Evolutionary conservation across 805 yeast species (phyloP), one percentile per base, ranked within the genome.

Genomic region (Zygosaccharomyces gambellarensis): DNA sequence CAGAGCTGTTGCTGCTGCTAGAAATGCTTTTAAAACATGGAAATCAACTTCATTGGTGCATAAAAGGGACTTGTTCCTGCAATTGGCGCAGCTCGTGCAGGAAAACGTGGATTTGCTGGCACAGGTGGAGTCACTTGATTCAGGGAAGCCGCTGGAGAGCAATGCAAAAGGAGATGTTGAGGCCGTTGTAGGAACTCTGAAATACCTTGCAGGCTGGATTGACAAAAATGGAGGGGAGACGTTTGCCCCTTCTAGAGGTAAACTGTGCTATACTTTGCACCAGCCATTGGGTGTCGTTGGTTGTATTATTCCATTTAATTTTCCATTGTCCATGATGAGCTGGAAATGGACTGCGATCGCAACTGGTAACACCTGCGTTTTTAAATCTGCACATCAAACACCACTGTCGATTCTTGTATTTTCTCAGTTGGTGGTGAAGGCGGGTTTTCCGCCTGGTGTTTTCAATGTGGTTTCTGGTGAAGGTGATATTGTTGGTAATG

Each of bases 171-270:
- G 68, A 50, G 95, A 87, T 61, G 76, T 87, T 38, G 74, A 72
- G 17, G 82, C 79, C 50, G 71, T 80, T 36, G 75, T 79, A 34
- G 78, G 72, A 53, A 78, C 78, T 32, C 73, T 82, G 69, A 77
- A 78, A 57, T 83, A 82, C 63, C 78, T 79, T 60, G 89, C 88
- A 39, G 92, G 94, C 22, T 80, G 82, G 77, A 85, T 89, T 45
- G 87, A 85, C 67, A 80, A 83, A 69, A 72, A 81, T 47, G 71
- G 71, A 49, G 95, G 95, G 14, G 73, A 77, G 51, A 76, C 85
- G 12, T 75, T 83, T 52, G 83, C 83, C 59, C 78, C 82, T 8
- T 81, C 77, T 36, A 70, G 72, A 38, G 72, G 77, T 38, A 82
- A 81, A 64, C 73, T 79, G 48, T 74, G 77, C 19, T 77, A 75